Evolutionary conservation across 768 basidiomycete genomes (phyloP).

Genomic region (Galerina marginata): DNA sequence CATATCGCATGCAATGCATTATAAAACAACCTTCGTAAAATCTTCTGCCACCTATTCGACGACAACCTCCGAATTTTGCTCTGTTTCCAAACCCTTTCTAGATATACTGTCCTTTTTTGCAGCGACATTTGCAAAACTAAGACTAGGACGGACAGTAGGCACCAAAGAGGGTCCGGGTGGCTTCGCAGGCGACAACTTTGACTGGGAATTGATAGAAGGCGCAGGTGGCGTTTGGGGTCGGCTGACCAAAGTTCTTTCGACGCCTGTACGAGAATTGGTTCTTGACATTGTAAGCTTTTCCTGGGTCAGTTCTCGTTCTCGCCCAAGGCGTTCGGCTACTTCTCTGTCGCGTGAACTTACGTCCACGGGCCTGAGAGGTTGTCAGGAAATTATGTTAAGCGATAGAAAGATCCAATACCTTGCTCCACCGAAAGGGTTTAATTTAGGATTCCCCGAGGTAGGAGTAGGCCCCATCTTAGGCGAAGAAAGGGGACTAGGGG

Average conservation of each 20-base stretch:
- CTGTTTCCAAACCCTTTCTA: constrained; percentile 22
- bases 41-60: constrained; percentile 22
- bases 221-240: constrained; percentile 40
- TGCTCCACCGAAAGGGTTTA: constrained; percentile 90
- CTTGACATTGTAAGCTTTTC: constrained; percentile 59
- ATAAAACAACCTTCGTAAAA: constrained; percentile 16
- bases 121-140: constrained; percentile 86
- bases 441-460: constrained; percentile 43
- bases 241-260: constrained; percentile 47
- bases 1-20: background rate
- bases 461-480: constrained; percentile 67
- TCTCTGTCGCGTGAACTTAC: constrained; percentile 76
- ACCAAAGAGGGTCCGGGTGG: constrained; percentile 34
- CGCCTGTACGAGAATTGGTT: constrained; percentile 53
- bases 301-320: constrained; percentile 64
- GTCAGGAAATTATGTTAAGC: constrained; percentile 8
- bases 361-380: constrained; percentile 77
- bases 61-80: constrained; percentile 13
- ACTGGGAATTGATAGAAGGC: constrained; percentile 33
- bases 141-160: constrained; percentile 67
- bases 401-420: constrained; percentile 48
- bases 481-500: constrained; percentile 78
- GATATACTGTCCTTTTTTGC: constrained; percentile 47
- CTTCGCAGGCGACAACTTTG: constrained; percentile 33
- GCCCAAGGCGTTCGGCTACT: constrained; percentile 72